Base-by-base conservation (phyloP, 1,139 yeast genomes). In the Kodamaea ohmeri region DNA sequence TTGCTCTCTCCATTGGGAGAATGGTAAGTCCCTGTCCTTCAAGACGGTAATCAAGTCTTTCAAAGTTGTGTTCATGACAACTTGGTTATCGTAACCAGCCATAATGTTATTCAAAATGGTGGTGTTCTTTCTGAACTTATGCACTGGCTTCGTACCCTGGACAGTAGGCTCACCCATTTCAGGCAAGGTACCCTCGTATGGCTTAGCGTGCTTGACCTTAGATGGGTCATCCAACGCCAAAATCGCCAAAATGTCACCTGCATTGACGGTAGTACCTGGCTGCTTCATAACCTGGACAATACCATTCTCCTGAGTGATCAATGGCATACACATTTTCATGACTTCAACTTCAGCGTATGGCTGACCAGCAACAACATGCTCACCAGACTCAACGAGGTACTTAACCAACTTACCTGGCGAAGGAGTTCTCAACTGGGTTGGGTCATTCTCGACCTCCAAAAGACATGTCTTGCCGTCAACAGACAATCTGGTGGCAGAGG, bases 331-430 rank as follows among this genome's bases (percentile, higher is more conserved):
- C 97, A 90, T 90, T 67, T 92, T 92, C 99, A 92, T 92, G 51
- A 92, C 98, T 70, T 92, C 99, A 42, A 92, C 96, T 68, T 92
- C 98, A 33, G 98, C 98, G 57, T 80, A 94, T 33, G 97, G 81
- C 67, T 92, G 96, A 44, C 98, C 98, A 44, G 95, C 82, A 45
- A 67, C 68, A 52, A 92, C 79, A 55, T 90, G 97, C 49, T 92
- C 98, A 50, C 98, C 98, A 53, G 85, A 85, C 58, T 92, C 97
- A 45, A 92, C 95, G 53, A 92, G 73, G 63, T 80, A 94, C 61
- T 88, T 88, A 43, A 90, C 95, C 52, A 92, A 77, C 67, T 94
- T 92, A 73, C 99, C 99, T 39, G 98, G 99, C 32, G 97, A 90
- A 33, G 98, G 98, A 34, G 98, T 88, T 69, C 97, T 83, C 58